Conservation (phyloP, 1,139 yeast species). For the Citeromyces hawaiiensis region DNA sequence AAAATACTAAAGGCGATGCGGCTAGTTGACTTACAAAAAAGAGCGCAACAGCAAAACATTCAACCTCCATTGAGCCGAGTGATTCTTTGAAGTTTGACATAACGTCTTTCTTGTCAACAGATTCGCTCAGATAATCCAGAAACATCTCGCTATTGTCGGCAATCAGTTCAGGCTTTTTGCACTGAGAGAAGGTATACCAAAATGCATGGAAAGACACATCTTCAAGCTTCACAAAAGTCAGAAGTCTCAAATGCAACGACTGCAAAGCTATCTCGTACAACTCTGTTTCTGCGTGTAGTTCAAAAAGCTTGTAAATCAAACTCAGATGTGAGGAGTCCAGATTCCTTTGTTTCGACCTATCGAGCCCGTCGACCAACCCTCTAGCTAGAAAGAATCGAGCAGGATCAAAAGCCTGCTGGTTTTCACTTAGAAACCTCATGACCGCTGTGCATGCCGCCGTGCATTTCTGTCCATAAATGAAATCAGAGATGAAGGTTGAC, state of each 20-base stretch:
- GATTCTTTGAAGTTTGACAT: conserved; percentile 6
- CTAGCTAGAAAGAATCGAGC: conserved; percentile 48
- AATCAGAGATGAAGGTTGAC: conserved; percentile 31
- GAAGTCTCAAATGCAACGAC: conserved; percentile 30
- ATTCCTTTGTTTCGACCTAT: conserved; percentile 10
- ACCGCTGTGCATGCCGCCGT: conserved; percentile 22
- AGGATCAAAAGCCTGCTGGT: conserved; percentile 52
- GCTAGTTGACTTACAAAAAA: neutral
- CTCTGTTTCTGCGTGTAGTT: conserved; percentile 44
- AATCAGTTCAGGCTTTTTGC: conserved; percentile 25
- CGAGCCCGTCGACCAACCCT: conserved; percentile 46
- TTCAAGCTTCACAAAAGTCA: conserved; percentile 20
- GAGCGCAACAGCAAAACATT: conserved; percentile 8
- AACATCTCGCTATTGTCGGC: conserved; percentile 21
- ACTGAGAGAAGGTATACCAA: conserved; percentile 22
- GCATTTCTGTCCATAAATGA: neutral
- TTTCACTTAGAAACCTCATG: conserved; percentile 29
- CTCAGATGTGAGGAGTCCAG: conserved; percentile 18
- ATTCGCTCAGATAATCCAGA: conserved; percentile 16
- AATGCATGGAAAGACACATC: conserved; percentile 15
- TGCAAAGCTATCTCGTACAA: conserved; percentile 38
- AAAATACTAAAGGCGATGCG: neutral
- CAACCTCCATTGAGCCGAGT: conserved; percentile 6
- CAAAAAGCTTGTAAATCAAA: conserved; percentile 31
- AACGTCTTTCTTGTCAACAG: conserved; percentile 8